phyloP scores from a whole-genome alignment of 2,329 filamentous ascomycete species.

The Arthrobotrys sinensis region DNA sequence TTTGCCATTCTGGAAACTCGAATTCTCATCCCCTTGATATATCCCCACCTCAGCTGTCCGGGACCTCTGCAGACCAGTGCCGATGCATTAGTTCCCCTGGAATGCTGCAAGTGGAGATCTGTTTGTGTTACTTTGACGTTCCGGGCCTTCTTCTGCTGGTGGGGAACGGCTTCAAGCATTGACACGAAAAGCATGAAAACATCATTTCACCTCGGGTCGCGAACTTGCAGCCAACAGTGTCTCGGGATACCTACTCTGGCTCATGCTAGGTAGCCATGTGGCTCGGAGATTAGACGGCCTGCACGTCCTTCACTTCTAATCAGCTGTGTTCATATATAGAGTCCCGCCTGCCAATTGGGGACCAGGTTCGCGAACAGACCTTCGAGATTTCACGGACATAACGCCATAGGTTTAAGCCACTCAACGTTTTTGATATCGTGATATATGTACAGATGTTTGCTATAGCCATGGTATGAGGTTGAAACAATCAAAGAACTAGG shows the following conservation, averaged over 20 bases:
- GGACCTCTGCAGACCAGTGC: constrained; percentile 25
- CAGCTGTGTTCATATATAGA: constrained; percentile 37
- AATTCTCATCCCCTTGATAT: neutral
- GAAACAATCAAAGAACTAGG: constrained; percentile 12
- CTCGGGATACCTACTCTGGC: constrained; percentile 1
- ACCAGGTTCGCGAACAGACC: constrained; percentile 38
- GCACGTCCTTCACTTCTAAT: constrained; percentile 19
- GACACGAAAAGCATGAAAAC: constrained; percentile 9
- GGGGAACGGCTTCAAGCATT: constrained; percentile 13
- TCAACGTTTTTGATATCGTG: constrained; percentile 24
- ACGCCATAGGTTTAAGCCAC: constrained; percentile 16
- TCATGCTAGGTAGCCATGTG: constrained; percentile 53
- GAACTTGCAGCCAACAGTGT: constrained; percentile 13
- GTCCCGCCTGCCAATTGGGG: constrained; percentile 38
- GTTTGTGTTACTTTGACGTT: constrained; percentile 45
- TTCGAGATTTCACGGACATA: constrained; percentile 34
- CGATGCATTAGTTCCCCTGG: constrained; percentile 33
- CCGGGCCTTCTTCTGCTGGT: constrained; percentile 17
- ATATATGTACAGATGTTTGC: constrained; percentile 28
- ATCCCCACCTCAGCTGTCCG: constrained; percentile 22
- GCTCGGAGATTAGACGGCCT: constrained; percentile 47
- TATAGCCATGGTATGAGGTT: constrained; percentile 7
- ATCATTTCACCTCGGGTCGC: constrained; percentile 28
- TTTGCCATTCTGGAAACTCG: constrained; percentile 28
- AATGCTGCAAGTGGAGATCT: constrained; percentile 51